phyloP scores from a whole-genome alignment of 1,284 basidiomycete species.

The Naganishia albida region DNA sequence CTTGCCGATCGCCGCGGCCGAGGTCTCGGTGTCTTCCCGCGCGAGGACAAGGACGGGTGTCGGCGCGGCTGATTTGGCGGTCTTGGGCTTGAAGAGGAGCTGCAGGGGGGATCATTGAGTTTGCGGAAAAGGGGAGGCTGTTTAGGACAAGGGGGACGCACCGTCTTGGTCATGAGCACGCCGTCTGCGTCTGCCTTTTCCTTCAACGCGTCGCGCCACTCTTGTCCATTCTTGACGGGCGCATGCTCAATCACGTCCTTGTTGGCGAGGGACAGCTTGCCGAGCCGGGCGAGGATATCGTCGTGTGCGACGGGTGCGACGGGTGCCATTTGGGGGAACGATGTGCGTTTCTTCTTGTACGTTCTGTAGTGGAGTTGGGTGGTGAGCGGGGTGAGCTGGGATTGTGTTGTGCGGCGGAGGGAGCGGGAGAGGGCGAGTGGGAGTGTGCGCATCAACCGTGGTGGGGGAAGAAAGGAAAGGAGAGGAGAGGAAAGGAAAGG shows the following conservation, averaged over 20 bases:
- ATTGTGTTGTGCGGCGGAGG: background rate
- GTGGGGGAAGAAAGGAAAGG: no score
- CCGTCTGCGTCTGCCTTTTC: slow-evolving; percentile 45
- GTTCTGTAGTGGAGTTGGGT: slow-evolving; percentile 4
- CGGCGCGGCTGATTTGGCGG: slow-evolving; percentile 79
- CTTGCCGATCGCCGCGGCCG: slow-evolving; percentile 72
- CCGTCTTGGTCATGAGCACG: slow-evolving; percentile 48
- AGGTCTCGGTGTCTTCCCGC: slow-evolving; percentile 75
- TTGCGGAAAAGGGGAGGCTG: no score
- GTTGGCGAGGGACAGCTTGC: slow-evolving; percentile 47
- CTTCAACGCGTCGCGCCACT: slow-evolving; percentile 44
- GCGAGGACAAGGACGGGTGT: slow-evolving; percentile 86
- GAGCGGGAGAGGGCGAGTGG: background rate
- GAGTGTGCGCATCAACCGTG: background rate
- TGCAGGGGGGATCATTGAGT: slow-evolving; percentile 25
- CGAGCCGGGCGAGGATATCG: slow-evolving; percentile 58
- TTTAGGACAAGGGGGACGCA: slow-evolving; percentile 38
- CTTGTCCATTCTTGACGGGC: slow-evolving; percentile 45
- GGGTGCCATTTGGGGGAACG: slow-evolving; percentile 61
- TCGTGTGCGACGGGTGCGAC: slow-evolving; percentile 76
- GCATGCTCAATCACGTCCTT: slow-evolving; percentile 47
- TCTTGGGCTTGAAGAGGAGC: slow-evolving; percentile 59
- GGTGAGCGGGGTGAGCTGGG: background rate
- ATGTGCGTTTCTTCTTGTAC: slow-evolving; percentile 28
- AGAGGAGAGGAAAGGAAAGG: no score